phyloP scores from a whole-genome alignment of 495 filamentous ascomycete genomes.

The Daldinia grandis region DNA sequence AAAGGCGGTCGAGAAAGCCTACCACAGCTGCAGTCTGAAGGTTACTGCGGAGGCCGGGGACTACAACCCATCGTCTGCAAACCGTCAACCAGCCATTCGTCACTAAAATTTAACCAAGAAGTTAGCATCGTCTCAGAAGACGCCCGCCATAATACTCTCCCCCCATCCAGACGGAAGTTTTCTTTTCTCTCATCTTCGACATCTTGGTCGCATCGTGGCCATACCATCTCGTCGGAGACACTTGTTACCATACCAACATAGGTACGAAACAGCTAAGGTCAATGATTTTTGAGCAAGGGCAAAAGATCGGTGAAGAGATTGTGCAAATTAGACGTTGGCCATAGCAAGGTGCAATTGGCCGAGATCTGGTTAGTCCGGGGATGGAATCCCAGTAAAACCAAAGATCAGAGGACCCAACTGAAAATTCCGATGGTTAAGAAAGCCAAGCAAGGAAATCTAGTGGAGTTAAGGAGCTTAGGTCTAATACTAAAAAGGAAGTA shows the following conservation, averaged over 20 bases:
- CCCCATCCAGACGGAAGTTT: slow-evolving; percentile 26
- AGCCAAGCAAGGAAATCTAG: not conserved
- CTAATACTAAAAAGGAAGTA: slow-evolving; percentile 6
- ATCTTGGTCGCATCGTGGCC: slow-evolving; percentile 17
- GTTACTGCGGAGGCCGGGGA: slow-evolving; percentile 29
- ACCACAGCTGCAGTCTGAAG: slow-evolving; percentile 27
- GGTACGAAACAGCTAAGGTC: slow-evolving; percentile 8
- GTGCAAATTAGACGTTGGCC: slow-evolving; percentile 34
- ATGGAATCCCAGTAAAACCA: slow-evolving; percentile 29
- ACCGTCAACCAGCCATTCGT: slow-evolving; percentile 31
- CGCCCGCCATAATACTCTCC: slow-evolving; percentile 26
- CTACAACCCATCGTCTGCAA: slow-evolving; percentile 2
- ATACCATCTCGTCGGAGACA: slow-evolving; percentile 9
- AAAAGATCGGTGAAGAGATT: slow-evolving; percentile 45
- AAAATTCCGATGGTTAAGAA: slow-evolving; percentile 22
- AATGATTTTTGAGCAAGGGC: slow-evolving; percentile 18
- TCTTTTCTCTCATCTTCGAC: slow-evolving; percentile 17
- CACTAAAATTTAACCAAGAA: slow-evolving; percentile 15
- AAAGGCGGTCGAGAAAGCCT: slow-evolving; percentile 30
- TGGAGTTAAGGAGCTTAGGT: not conserved
- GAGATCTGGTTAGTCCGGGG: slow-evolving; percentile 30
- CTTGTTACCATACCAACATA: slow-evolving; percentile 1
- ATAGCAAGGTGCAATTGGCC: slow-evolving; percentile 35
- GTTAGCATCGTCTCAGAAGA: slow-evolving; percentile 37
- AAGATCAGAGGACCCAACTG: slow-evolving; percentile 29